phyloP scores from a whole-genome alignment of 345 rosid species.

The Rhodomyrtus tomentosa region DNA sequence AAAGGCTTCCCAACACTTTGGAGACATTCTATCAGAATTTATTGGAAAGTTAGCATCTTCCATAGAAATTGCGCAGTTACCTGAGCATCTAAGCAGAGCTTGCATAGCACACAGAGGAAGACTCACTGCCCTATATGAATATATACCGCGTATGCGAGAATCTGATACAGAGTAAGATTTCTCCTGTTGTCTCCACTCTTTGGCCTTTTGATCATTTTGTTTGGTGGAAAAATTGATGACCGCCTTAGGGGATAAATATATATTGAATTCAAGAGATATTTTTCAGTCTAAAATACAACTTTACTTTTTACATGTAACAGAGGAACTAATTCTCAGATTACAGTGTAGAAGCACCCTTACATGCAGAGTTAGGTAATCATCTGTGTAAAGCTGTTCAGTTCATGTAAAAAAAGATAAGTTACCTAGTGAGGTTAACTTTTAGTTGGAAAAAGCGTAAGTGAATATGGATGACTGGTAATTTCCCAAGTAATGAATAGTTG shows the following conservation, averaged over 20 bases:
- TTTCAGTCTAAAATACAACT: not conserved
- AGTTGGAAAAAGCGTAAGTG: not conserved
- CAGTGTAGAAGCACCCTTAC: not conserved
- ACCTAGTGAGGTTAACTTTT: not conserved
- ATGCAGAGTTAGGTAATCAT: not conserved
- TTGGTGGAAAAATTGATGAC: not conserved
- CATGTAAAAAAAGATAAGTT: not conserved
- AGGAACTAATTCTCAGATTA: not conserved
- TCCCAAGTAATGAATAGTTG: not conserved
- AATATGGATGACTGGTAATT: not conserved
- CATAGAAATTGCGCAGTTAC: slow-evolving; percentile 38
- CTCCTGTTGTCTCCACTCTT: not conserved
- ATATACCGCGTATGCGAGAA: slow-evolving; percentile 78
- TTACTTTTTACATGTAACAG: not conserved
- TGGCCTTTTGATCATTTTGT: not conserved
- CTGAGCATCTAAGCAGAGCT: slow-evolving; percentile 69
- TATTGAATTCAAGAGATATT: not conserved
- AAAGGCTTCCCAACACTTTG: slow-evolving; percentile 91
- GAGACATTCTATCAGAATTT: slow-evolving; percentile 70
- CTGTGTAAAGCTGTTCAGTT: not conserved
- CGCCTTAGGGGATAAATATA: not conserved
- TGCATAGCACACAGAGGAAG: slow-evolving; percentile 72
- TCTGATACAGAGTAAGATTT: slow-evolving; percentile 60
- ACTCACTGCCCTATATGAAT: slow-evolving; percentile 60
- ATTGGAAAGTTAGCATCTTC: slow-evolving; percentile 64